A percentile compares a stretch with the other conserved stretches of the same genome.
Conservation (phyloP, 371 early-diverging fungal genomes). For the Mortierella sp. region DNA sequence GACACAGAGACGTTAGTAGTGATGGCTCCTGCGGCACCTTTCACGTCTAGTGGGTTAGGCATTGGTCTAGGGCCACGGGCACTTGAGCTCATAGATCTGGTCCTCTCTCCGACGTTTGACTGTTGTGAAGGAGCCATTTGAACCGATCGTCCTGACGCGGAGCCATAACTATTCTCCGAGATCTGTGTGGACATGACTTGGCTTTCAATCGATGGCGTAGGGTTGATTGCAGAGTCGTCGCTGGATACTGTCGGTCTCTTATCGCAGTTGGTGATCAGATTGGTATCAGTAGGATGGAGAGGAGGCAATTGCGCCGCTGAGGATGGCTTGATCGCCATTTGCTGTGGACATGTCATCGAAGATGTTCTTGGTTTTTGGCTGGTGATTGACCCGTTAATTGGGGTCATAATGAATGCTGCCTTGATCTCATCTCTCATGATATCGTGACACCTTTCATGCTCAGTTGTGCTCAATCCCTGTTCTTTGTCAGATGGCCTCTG, state of each 20-base stretch:
- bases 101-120: neutral
- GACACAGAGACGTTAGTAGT: slow-evolving; percentile 22
- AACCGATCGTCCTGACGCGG: neutral
- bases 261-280: neutral
- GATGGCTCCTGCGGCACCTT: slow-evolving; percentile 25
- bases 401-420: slow-evolving; percentile 3
- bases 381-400: slow-evolving; percentile 15
- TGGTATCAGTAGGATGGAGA: slow-evolving; percentile 9
- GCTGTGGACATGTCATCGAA: neutral
- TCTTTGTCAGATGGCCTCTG: neutral
- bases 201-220: slow-evolving; percentile 24
- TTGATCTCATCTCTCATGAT: slow-evolving; percentile 10
- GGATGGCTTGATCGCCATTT: neutral
- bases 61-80: slow-evolving; percentile 15
- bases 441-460: slow-evolving; percentile 19
- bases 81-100: slow-evolving; percentile 14
- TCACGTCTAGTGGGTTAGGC: slow-evolving; percentile 32
- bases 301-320: slow-evolving; percentile 16
- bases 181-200: slow-evolving; percentile 52
- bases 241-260: neutral
- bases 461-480: neutral
- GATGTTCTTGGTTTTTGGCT: slow-evolving; percentile 5
- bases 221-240: neutral
- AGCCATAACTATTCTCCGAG: slow-evolving; percentile 15
- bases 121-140: neutral